Base-by-base conservation (phyloP, 768 basidiomycete genomes). In the Leccinum aurantiacum region DNA sequence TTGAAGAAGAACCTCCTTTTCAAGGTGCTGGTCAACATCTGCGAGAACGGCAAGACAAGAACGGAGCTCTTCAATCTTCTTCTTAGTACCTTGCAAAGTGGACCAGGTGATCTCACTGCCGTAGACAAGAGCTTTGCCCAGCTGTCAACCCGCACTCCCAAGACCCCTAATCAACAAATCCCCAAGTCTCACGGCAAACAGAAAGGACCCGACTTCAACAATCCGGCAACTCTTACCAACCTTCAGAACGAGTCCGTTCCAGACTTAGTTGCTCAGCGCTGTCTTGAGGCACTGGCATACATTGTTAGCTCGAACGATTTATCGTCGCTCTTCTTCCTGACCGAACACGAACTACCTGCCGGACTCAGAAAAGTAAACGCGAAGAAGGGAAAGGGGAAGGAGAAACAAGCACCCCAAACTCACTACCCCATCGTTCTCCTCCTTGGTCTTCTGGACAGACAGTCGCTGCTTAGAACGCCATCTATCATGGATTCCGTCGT, bases 321-420 rank as follows among this genome's bases (percentile, higher is more conserved):
- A 17, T 91, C 92, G 1, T 90, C 95, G 1, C 75, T 93, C 17
- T 98, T 95, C 82, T 98, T 99, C 85, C 80, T 99, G 60, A 91
- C 88, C 1, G 97, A 99, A 74, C 94, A 98, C 65, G 97, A 99
- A 64, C 79, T 94, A 35, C 88, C 90, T 6, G 81, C 80, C n/a
- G 89, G 90, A 49, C 80, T 95, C 15, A 85, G 86, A 63, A 84
- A 86, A 64, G 74, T 79, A 13, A 75, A 81, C 7, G 83, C 84
- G 19, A 92, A 90, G 75, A 97, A 97, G 74, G 95, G 94, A 9
- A 98, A 97, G 75, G 95, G 93, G 22, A 98, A 97, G 73, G 95
- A 98, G 71, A 93, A 90, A 68, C 89, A 88, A 65, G 77, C 78
- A 3, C 79, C 89, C 0, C 90, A 91, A 67, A 88, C 88, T 0